phyloP scores from a whole-genome alignment of 257 asterid genomes.

The Gentiana dahurica region DNA sequence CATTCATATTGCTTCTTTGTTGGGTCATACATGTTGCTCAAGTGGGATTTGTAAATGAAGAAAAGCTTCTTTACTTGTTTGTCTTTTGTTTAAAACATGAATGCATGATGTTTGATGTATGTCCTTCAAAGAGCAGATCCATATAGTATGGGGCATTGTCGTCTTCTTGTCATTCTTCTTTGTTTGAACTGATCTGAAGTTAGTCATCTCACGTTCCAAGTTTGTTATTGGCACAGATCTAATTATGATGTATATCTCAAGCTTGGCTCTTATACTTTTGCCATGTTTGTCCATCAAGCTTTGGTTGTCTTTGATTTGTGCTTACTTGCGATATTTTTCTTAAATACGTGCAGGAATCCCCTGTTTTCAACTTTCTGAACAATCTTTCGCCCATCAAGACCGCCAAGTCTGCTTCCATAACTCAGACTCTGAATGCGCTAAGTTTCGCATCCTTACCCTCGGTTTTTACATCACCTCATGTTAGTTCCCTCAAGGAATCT shows the following conservation, averaged over 20 bases:
- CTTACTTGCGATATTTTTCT: not conserved
- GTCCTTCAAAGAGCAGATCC: too few species aligned
- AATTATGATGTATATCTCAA: not conserved
- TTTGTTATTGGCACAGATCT: too few species aligned
- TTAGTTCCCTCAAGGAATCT: slow-evolving; percentile 45
- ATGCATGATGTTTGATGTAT: too few species aligned
- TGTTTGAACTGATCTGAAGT: too few species aligned
- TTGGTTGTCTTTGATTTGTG: slow-evolving; percentile 8
- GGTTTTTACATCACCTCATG: slow-evolving; percentile 88
- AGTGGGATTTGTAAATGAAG: too few species aligned
- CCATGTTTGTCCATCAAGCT: not conserved
- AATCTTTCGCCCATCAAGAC: slow-evolving; percentile 86
- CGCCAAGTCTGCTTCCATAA: slow-evolving; percentile 56
- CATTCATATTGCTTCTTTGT: too few species aligned
- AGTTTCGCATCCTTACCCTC: slow-evolving; percentile 63
- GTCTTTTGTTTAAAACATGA: too few species aligned
- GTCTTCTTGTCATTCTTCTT: too few species aligned
- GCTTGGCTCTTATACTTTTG: not conserved
- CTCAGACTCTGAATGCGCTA: slow-evolving; percentile 66
- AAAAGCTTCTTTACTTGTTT: too few species aligned
- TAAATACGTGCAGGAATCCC: slow-evolving; percentile 67
- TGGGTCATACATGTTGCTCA: too few species aligned
- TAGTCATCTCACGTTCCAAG: too few species aligned
- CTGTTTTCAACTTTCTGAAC: slow-evolving; percentile 79
- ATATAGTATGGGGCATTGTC: too few species aligned